A percentile compares a stretch with the other conserved stretches of the same genome.
These are phyloP conservation scores for Penicillium sp. DNA, from an alignment of 2,329 filamentous ascomycete genomes.

Conservation along the genomic window DNA sequence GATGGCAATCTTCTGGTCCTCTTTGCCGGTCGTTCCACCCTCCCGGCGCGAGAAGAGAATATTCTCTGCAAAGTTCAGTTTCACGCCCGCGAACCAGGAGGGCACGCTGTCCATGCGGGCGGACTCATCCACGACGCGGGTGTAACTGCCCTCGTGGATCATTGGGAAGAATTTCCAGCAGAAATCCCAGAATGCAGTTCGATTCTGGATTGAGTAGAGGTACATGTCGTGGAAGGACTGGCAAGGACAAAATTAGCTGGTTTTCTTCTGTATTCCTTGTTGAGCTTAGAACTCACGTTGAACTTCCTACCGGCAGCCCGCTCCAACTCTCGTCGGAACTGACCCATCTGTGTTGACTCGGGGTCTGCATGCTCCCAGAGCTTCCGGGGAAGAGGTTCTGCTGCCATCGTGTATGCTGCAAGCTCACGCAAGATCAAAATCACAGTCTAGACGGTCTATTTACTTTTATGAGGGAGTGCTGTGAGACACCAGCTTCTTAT, in stretches of 20 bases:
- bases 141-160: conserved; percentile 64
- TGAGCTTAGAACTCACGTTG: conserved; percentile 7
- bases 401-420: conserved; percentile 1
- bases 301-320: conserved; percentile 20
- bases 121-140: conserved; percentile 66
- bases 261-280: background rate
- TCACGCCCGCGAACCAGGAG: conserved; percentile 73
- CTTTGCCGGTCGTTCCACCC: conserved; percentile 62
- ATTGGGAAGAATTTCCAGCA: conserved; percentile 62
- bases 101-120: conserved; percentile 72
- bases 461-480: background rate
- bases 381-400: conserved; percentile 18
- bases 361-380: conserved; percentile 30
- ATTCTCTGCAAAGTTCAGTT: conserved; percentile 79
- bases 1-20: conserved; percentile 69
- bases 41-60: conserved; percentile 61
- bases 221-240: conserved; percentile 66
- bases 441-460: background rate
- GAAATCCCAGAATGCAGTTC: conserved; percentile 66
- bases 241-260: background rate
- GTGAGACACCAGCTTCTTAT: background rate
- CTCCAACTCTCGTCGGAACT: conserved; percentile 22
- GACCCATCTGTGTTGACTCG: conserved; percentile 26
- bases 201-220: conserved; percentile 65
- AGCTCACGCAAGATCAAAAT: background rate